phyloP scores from a whole-genome alignment of 805 yeast genomes.

The Starmerella ratchasimensis region DNA sequence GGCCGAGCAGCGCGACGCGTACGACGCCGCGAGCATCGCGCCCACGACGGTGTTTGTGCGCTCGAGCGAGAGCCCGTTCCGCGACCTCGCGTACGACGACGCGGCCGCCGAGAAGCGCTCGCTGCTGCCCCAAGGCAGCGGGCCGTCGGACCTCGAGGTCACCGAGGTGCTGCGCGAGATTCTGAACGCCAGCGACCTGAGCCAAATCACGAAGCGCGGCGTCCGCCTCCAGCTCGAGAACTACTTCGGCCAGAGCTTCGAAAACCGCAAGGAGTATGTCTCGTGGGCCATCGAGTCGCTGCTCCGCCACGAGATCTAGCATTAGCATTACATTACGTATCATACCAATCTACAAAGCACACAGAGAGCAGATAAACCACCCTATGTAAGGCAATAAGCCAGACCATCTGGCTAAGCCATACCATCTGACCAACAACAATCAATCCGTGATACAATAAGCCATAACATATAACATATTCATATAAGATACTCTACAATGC shows the following conservation, averaged over 20 bases:
- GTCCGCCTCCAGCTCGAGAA: conserved; percentile 28
- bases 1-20: not conserved
- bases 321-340: too few species aligned
- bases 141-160: conserved; percentile 28
- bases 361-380: too few species aligned
- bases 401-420: too few species aligned
- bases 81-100: not conserved
- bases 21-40: conserved; percentile 13
- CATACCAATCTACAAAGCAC: too few species aligned
- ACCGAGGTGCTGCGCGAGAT: conserved; percentile 28
- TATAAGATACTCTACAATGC: not conserved
- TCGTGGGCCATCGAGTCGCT: conserved; percentile 30
- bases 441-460: too few species aligned
- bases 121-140: not conserved
- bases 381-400: too few species aligned
- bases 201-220: conserved; percentile 29
- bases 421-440: too few species aligned
- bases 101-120: not conserved
- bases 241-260: conserved; percentile 26
- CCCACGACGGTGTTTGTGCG: conserved; percentile 10
- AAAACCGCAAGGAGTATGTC: conserved; percentile 27
- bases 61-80: conserved; percentile 3
- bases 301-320: conserved; percentile 29
- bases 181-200: conserved; percentile 28
- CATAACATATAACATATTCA: not conserved